Evolutionary conservation across 768 basidiomycete genomes (phyloP), one percentile per base, ranked within the genome.

Genomic region (Coprinellus aureogranulatus): DNA sequence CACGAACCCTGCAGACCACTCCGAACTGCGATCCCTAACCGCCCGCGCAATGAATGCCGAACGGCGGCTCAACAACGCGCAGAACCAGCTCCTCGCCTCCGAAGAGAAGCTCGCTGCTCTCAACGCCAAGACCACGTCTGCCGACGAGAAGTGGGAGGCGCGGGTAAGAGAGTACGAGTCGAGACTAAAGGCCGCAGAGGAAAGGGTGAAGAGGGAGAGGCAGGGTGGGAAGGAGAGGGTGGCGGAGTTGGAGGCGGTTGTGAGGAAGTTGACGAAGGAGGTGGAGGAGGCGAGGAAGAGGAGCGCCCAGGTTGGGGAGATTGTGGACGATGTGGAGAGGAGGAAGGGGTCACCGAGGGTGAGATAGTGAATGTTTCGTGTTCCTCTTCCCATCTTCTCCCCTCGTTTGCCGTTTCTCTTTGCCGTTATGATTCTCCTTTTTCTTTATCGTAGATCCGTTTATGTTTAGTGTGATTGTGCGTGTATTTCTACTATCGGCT

Each of bases 151-250:
- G 71, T 98, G 95, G 94, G 94, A 95, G 65, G 92, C 89, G 0
- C 79, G 95, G n/a, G 91, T 98, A 45, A 89, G 87, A 70, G 95
- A 98, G 72, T 94, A 95, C 65, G 93, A 97, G 73, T 68, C 83
- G 14, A 75, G 90, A 18, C 67, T 94, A 60, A 87, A 86, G 69
- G 85, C 86, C 0, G 92, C 92, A 0, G 92, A 94, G 65, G 95
- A 98, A 77, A 87, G 86, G 68, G 86, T 93, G 62, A 98, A 98
- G 80, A 80, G 92, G 54, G 94, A 96, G 76, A 78, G 91, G 59
- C 95, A 98, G 65, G 97, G 96, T 3, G 84, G 88, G 44, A 99
- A 98, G 74, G 96, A 98, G 72, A 75, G 91, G 22, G 76, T 89
- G 1, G 63, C 70, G 11, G 90, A 93, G 71, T 73, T 93, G 57